phyloP scores from a whole-genome alignment of 164 flowering plant genomes.

The Taxillus chinensis region DNA sequence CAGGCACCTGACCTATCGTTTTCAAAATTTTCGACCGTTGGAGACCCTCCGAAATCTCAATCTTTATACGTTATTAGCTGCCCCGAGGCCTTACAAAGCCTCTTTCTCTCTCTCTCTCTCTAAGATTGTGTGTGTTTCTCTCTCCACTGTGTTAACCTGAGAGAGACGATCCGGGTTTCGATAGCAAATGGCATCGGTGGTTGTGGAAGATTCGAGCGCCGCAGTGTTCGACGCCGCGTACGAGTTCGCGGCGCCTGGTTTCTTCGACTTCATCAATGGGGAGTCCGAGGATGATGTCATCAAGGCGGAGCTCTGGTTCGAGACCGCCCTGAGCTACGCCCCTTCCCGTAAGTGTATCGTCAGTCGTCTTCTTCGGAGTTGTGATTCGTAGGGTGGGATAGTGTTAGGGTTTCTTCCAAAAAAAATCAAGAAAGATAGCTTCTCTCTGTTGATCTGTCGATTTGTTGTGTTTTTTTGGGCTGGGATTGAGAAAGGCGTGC shows the following conservation, averaged over 20 bases:
- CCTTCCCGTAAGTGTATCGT: conserved; percentile 64
- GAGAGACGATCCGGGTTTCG: not conserved
- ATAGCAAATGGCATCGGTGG: conserved; percentile 8
- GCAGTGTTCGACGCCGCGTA: conserved; percentile 51
- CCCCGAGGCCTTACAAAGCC: not conserved
- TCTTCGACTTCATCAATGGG: conserved; percentile 58
- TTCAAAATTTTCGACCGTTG: conserved; percentile 1
- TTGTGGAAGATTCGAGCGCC: conserved; percentile 15
- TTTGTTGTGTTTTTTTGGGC: no score
- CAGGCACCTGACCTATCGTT: not conserved
- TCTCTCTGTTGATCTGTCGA: no score
- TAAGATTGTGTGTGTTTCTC: not conserved
- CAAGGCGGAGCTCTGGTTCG: conserved; percentile 80
- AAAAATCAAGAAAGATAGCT: not conserved
- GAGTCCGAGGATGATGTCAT: conserved; percentile 56
- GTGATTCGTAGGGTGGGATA: not conserved
- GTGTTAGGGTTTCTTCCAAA: not conserved
- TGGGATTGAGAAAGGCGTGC: no score
- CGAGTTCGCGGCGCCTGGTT: conserved; percentile 78
- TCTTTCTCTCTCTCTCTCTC: conserved; percentile 5
- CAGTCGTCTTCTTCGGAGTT: not conserved
- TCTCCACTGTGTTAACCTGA: not conserved
- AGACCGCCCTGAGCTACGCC: conserved; percentile 46
- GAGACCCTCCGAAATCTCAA: no score
- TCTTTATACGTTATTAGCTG: no score